Percentiles rank a stretch among this genome's conserved stretches.
phyloP scores from a whole-genome alignment of 164 flowering plant species.

The Tetracentron sinense region DNA sequence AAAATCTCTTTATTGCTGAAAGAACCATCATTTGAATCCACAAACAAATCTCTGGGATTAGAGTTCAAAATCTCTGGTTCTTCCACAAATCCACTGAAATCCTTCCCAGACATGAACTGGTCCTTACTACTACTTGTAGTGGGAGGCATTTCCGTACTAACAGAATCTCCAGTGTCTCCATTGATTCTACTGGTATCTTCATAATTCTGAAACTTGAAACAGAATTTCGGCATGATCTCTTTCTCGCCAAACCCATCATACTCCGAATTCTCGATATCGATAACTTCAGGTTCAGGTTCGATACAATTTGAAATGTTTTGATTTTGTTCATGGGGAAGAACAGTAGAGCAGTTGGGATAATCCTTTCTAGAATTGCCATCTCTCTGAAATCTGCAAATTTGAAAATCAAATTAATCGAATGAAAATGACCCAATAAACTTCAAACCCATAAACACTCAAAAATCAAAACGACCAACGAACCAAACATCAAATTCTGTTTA shows the following conservation, averaged over 20 bases:
- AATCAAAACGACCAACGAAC: conserved; percentile 9
- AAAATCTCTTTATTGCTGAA: conserved; percentile 11
- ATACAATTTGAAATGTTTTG: conserved; percentile 7
- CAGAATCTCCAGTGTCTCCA: conserved; percentile 13
- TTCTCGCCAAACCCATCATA: conserved; percentile 28
- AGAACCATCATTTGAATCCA: conserved; percentile 15
- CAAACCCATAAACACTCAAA: neutral
- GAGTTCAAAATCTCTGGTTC: conserved; percentile 29
- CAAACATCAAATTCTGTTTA: conserved; percentile 6
- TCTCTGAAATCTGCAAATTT: conserved; percentile 21
- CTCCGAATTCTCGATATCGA: conserved; percentile 15
- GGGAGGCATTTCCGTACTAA: conserved; percentile 1
- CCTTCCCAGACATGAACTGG: conserved; percentile 27
- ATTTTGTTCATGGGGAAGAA: conserved; percentile 14
- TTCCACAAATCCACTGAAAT: conserved; percentile 32
- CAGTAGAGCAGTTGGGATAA: conserved; percentile 7
- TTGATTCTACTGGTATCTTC: conserved; percentile 35
- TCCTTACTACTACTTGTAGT: conserved; percentile 21
- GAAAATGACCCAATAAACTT: conserved; percentile 1
- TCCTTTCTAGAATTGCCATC: conserved; percentile 9
- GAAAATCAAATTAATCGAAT: neutral
- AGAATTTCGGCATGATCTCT: conserved; percentile 38
- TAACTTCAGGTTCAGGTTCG: conserved; percentile 13
- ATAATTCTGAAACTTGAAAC: conserved; percentile 44
- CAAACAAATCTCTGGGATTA: conserved; percentile 22